These are phyloP conservation scores for Cryptococcus depauperatus DNA, from an alignment of 1,284 basidiomycete species.

Conservation along the genomic window DNA sequence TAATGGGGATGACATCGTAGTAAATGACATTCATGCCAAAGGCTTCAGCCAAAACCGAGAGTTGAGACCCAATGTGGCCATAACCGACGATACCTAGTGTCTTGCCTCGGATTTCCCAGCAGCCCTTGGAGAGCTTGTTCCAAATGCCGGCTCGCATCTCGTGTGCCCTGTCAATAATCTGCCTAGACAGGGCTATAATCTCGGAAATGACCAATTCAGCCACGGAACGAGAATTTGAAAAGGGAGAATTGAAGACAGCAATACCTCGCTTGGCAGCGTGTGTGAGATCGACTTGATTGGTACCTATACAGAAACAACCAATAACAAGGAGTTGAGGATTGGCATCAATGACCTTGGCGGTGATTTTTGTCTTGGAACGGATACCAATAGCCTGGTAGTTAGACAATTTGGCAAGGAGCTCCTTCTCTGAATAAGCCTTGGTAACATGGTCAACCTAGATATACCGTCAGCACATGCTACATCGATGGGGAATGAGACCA, in stretches of 20 bases:
- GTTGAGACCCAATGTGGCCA: slow-evolving; percentile 96
- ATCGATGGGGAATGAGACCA: slow-evolving; percentile 10
- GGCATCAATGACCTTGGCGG: slow-evolving; percentile 76
- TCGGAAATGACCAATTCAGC: slow-evolving; percentile 97
- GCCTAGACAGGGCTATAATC: slow-evolving; percentile 87
- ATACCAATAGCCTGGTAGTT: slow-evolving; percentile 93
- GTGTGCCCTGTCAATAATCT: slow-evolving; percentile 78
- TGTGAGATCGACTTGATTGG: slow-evolving; percentile 91
- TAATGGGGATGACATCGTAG: slow-evolving; percentile 91
- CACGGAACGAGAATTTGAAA: slow-evolving; percentile 98
- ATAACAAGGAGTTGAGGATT: slow-evolving; percentile 84
- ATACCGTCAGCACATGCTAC: background rate
- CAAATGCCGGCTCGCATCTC: slow-evolving; percentile 87
- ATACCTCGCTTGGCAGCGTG: slow-evolving; percentile 83
- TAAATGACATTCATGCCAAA: slow-evolving; percentile 96
- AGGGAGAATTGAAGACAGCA: slow-evolving; percentile 99
- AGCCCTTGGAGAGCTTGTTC: slow-evolving; percentile 99
- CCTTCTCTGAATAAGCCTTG: slow-evolving; percentile 82
- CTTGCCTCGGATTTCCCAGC: slow-evolving; percentile 97
- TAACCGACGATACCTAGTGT: slow-evolving; percentile 97
- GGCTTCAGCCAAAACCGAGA: slow-evolving; percentile 93
- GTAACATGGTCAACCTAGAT: slow-evolving; percentile 78
- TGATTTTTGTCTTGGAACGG: slow-evolving; percentile 94
- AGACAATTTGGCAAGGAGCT: slow-evolving; percentile 79
- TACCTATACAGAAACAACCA: slow-evolving; percentile 99